Percentiles rank a stretch among this genome's conserved stretches.
Conservation (phyloP, 371 early-diverging fungal genomes). For the Syncephalis plumigaleata region DNA sequence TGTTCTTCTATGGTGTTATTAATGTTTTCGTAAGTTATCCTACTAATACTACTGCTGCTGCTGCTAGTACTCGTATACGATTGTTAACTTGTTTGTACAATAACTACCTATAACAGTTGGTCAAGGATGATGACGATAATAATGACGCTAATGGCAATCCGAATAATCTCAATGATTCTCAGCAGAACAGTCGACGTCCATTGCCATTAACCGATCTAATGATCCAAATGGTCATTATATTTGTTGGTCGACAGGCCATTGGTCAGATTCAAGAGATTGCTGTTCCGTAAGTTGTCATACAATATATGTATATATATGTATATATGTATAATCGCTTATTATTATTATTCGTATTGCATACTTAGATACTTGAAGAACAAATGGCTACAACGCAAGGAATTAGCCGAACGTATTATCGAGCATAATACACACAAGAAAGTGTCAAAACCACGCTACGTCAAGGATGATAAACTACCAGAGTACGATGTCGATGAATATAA, state of each 20-base stretch:
- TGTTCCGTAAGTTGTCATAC: slow-evolving; percentile 14
- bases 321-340: too few relatives aligned
- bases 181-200: background rate
- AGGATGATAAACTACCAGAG: slow-evolving; percentile 19
- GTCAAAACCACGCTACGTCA: slow-evolving; percentile 18
- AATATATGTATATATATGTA: too few relatives aligned
- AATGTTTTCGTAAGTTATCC: slow-evolving; percentile 16
- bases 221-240: slow-evolving; percentile 29
- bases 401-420: slow-evolving; percentile 7
- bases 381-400: slow-evolving; percentile 11
- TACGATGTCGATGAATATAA: slow-evolving; percentile 15
- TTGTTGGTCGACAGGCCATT: slow-evolving; percentile 27
- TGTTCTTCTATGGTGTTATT: slow-evolving; percentile 30
- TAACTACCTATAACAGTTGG: too few relatives aligned
- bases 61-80: too few relatives aligned
- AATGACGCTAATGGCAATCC: background rate
- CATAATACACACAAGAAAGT: slow-evolving; percentile 5
- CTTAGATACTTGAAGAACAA: slow-evolving; percentile 10
- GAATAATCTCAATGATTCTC: background rate
- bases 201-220: slow-evolving; percentile 20
- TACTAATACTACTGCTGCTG: too few relatives aligned
- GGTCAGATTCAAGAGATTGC: slow-evolving; percentile 19
- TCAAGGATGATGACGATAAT: too few relatives aligned
- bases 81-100: too few relatives aligned
- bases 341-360: background rate